These are phyloP conservation scores for Crithidia thermophila DNA, from an alignment of 208 protist species.

Conservation along the genomic window DNA sequence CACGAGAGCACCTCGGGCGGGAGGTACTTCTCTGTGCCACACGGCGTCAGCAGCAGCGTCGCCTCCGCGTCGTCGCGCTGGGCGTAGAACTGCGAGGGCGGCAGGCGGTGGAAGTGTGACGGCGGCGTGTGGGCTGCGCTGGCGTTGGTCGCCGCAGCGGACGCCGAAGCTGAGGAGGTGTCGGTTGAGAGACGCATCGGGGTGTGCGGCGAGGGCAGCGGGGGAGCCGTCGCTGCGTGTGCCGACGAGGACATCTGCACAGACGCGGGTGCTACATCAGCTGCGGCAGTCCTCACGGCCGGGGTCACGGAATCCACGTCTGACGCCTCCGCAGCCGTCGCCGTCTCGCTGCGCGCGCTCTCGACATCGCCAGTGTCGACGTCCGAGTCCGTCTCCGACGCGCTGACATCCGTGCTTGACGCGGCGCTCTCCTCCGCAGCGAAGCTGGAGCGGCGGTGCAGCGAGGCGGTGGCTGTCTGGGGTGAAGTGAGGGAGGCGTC, in stretches of 20 bases:
- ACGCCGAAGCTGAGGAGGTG: neutral
- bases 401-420: constrained; percentile 57
- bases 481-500: constrained; percentile 12
- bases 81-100: neutral
- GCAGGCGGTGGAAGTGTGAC: neutral
- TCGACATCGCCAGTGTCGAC: constrained; percentile 21
- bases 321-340: neutral
- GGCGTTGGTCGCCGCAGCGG: neutral
- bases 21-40: constrained; percentile 82
- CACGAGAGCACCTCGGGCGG: constrained; percentile 78
- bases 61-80: constrained; percentile 34
- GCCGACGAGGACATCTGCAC: no score
- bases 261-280: neutral
- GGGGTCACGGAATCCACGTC: neutral
- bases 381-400: constrained; percentile 49
- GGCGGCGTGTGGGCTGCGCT: constrained; percentile 1
- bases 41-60: constrained; percentile 64
- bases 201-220: constrained; percentile 4
- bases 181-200: neutral
- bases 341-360: neutral
- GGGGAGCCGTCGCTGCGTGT: neutral
- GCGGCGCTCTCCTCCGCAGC: constrained; percentile 41
- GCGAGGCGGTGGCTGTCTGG: neutral
- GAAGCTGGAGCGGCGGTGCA: constrained; percentile 2
- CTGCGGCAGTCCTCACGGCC: neutral